phyloP scores from a whole-genome alignment of 2,329 filamentous ascomycete genomes.

The Hymenoscyphus albidus region DNA sequence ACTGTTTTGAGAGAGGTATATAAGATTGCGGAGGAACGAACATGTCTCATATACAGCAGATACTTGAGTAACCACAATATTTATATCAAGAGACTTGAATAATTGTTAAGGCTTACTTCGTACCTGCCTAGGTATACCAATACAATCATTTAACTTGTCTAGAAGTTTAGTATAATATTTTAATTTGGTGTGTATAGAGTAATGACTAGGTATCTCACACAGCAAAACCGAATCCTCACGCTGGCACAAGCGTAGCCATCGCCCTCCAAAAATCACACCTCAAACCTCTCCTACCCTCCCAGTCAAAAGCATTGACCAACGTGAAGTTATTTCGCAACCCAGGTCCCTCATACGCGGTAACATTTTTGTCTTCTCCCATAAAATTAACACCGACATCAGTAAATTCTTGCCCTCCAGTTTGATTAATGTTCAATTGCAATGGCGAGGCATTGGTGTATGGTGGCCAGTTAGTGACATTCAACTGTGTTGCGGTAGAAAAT shows the following conservation, averaged over 20 bases:
- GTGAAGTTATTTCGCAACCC: conserved; percentile 12
- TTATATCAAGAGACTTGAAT: too few relatives aligned
- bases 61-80: too few relatives aligned
- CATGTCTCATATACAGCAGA: too few relatives aligned
- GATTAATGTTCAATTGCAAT: conserved; percentile 17
- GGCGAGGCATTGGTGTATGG: conserved; percentile 6
- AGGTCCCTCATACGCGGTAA: conserved; percentile 9
- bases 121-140: too few relatives aligned
- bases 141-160: too few relatives aligned
- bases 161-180: too few relatives aligned
- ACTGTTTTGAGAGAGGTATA: too few relatives aligned
- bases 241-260: conserved; percentile 16
- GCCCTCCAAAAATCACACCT: conserved; percentile 21
- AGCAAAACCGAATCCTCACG: neutral
- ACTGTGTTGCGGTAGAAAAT: neutral
- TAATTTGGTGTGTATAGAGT: too few relatives aligned
- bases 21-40: too few relatives aligned
- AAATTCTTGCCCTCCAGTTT: conserved; percentile 14
- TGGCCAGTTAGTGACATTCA: conserved; percentile 10
- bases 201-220: too few relatives aligned
- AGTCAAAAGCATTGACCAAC: conserved; percentile 15
- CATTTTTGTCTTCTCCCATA: neutral
- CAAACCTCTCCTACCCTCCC: conserved; percentile 15
- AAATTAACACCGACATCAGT: neutral
- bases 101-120: too few relatives aligned